phyloP scores from a whole-genome alignment of 805 yeast species.

The Candida takata region DNA sequence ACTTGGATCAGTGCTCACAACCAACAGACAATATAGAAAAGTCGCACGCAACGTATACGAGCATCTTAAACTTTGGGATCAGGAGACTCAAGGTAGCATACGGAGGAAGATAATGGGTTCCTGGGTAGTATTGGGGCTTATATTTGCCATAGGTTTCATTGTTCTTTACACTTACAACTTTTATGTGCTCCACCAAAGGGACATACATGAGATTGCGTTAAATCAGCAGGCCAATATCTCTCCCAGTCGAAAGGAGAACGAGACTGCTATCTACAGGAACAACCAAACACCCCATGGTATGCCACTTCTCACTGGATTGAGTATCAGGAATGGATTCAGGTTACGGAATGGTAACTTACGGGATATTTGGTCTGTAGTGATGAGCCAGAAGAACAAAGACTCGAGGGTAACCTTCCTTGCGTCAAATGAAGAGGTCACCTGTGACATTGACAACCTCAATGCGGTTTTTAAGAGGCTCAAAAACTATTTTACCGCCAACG shows the following conservation, averaged over 20 bases:
- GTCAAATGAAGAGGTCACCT: constrained; percentile 15
- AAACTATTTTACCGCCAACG: constrained; percentile 15
- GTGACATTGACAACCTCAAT: constrained; percentile 23
- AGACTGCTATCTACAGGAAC: constrained; percentile 72
- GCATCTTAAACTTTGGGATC: too few relatives aligned
- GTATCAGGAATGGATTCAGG: constrained; percentile 55
- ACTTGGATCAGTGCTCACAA: too few relatives aligned
- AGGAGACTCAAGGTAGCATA: too few relatives aligned
- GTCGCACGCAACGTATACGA: too few relatives aligned
- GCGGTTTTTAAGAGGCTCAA: constrained; percentile 23
- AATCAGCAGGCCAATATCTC: constrained; percentile 60
- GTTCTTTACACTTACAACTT: constrained; percentile 12
- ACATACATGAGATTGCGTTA: constrained; percentile 51
- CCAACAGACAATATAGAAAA: too few relatives aligned
- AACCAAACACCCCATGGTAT: constrained; percentile 66
- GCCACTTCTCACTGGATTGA: constrained; percentile 62
- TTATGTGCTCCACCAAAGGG: constrained; percentile 33
- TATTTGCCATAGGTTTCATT: neutral
- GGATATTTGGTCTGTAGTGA: constrained; percentile 63
- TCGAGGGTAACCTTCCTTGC: constrained; percentile 20
- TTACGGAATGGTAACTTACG: constrained; percentile 68
- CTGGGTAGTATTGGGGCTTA: neutral
- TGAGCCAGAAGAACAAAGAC: constrained; percentile 22
- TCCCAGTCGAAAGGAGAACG: constrained; percentile 54
- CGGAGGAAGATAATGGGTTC: neutral